These are phyloP conservation scores for Acanthamoeba royreba DNA, from an alignment of 208 protist species.

Conservation along the genomic window DNA sequence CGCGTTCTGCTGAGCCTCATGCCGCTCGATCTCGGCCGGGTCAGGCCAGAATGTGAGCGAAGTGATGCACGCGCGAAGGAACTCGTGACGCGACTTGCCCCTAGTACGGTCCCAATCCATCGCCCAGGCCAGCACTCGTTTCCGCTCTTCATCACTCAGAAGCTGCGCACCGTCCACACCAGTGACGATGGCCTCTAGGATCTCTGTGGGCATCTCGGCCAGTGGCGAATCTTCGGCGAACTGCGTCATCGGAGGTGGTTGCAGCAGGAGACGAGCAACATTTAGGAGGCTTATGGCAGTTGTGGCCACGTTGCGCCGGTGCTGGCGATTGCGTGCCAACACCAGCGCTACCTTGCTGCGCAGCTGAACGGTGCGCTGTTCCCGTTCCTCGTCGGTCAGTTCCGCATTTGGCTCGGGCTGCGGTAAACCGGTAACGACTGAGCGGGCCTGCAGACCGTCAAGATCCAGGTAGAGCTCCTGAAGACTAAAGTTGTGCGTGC, in stretches of 20 bases:
- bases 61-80: background rate
- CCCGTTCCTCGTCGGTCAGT: no score
- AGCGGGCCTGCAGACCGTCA: background rate
- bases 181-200: background rate
- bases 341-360: no score
- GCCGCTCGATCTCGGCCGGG: background rate
- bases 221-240: background rate
- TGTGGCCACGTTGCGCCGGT: background rate
- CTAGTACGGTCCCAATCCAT: background rate
- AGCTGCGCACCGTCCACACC: background rate
- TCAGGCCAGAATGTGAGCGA: background rate
- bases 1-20: no score
- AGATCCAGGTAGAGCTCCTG: background rate
- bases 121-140: background rate
- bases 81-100: background rate
- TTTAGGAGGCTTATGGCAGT: background rate
- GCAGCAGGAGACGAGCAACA: background rate
- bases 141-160: background rate
- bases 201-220: background rate
- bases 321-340: background rate
- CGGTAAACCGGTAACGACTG: background rate
- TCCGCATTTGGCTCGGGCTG: background rate
- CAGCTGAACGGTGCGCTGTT: no score
- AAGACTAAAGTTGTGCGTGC: background rate
- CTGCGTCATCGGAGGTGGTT: background rate